Evolutionary conservation across 2,329 filamentous ascomycete genomes (phyloP).

Genomic region (Beauveria sp.): DNA sequence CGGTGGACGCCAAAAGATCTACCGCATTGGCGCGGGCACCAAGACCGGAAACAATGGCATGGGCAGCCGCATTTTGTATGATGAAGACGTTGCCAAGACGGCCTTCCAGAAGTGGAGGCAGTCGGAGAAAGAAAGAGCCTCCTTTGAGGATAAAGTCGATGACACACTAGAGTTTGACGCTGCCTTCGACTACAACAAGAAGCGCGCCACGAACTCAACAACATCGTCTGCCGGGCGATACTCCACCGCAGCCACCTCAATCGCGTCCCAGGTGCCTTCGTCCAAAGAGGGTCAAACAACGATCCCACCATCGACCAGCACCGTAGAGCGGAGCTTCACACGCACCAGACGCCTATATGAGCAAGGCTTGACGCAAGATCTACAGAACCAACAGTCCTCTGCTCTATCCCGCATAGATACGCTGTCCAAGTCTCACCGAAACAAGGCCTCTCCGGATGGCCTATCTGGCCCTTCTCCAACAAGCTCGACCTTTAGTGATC

Average conservation of each 20-base stretch:
- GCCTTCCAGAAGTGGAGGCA: conserved; percentile 72
- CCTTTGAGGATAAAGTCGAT: conserved; percentile 28
- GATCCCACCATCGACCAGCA: conserved; percentile 22
- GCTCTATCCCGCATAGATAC: conserved; percentile 74
- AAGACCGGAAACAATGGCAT: conserved; percentile 38
- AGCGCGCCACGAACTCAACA: conserved; percentile 81
- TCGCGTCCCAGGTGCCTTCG: conserved; percentile 54
- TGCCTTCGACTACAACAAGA: conserved; percentile 59
- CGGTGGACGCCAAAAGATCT: conserved; percentile 91
- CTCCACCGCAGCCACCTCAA: conserved; percentile 83
- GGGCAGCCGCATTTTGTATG: conserved; percentile 68
- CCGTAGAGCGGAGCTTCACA: conserved; percentile 56
- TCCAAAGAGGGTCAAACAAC: conserved; percentile 42
- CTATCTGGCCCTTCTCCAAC: conserved; percentile 40
- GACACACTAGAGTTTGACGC: conserved; percentile 36
- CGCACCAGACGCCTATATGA: conserved; percentile 76
- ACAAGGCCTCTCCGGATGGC: conserved; percentile 43
- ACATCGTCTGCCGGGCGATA: conserved; percentile 63
- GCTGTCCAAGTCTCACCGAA: conserved; percentile 52
- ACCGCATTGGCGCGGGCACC: conserved; percentile 61
- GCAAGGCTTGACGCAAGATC: conserved; percentile 68
- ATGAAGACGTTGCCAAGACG: conserved; percentile 76
- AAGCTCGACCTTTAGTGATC: conserved; percentile 35
- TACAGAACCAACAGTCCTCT: conserved; percentile 72
- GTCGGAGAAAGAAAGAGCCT: conserved; percentile 49